Base-by-base conservation (phyloP, 2,329 filamentous ascomycete species). In the Cladophialophora bantiana region DNA sequence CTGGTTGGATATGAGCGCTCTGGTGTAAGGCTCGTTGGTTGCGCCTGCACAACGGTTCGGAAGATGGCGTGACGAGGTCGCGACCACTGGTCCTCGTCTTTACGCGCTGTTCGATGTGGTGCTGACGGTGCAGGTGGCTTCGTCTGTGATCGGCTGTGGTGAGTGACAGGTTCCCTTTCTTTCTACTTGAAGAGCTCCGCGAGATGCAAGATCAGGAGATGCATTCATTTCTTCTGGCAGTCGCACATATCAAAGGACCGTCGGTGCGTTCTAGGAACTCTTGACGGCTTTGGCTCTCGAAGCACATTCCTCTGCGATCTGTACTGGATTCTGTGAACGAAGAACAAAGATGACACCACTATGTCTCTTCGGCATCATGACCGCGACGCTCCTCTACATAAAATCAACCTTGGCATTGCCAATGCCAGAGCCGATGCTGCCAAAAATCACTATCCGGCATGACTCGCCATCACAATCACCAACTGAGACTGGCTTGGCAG, bases 361-460 rank as follows among this genome's bases (percentile, higher is more conserved):
- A 36, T 31, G 2, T 31, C 50, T 59, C 38, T 7, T 60, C 15
- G 20, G 15, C 50, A 57, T 45, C n/a, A 15, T 42, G 13, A 2
- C 54, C 15, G 42, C 57, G 6, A 56, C 40, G 32, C 48, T 65
- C 36, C 35, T 45, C 2, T 36, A 45, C 2, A 38, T 35, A 36
- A 26, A 34, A 31, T n/a, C 12, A 26, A 31, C 48, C 12, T 60
- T 55, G 10, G 55, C 59, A 1, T 40, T 63, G 32, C 59, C 64
- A 3, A 4, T 61, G 6, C 13, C 50, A 5, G 32, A 12, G 5
- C 32, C 55, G n/a, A 60, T 63, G 55, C 59, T 67, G 4, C 64
- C 64, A 31, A 67, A 63, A 48, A 67, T 63, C 45, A 67, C 64
- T 4, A 63, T 67, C 20, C 59, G 59, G 13, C 40, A 63, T 4